Conservation (phyloP, 345 rosid species). For the Erodium maritimum region DNA sequence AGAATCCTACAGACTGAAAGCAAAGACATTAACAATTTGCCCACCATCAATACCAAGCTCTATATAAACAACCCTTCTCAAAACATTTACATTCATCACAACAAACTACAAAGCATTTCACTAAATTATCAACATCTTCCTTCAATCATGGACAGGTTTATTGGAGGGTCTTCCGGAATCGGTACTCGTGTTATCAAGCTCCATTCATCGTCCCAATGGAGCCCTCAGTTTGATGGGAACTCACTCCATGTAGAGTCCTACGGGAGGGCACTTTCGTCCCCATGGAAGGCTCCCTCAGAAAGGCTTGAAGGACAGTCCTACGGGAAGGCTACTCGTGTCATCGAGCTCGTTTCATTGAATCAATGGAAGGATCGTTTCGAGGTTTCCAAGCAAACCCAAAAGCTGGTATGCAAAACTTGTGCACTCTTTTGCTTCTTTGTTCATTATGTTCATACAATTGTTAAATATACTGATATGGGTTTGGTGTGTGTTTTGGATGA, state of each 20-base stretch:
- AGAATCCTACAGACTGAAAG: no score
- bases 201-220: no score
- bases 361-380: conserved; percentile 50
- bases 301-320: not conserved
- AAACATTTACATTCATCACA: not conserved
- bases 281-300: not conserved
- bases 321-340: conserved; percentile 10
- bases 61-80: conserved; percentile 12
- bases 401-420: conserved; percentile 29
- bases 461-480: not conserved
- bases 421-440: no score
- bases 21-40: no score
- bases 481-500: not conserved
- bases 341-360: conserved; percentile 34
- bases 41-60: not conserved
- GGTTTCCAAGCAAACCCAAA: conserved; percentile 40
- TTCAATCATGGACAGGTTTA: not conserved
- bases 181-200: no score
- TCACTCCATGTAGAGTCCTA: not conserved
- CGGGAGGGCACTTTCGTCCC: not conserved
- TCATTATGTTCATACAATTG: not conserved
- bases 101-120: not conserved
- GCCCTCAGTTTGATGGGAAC: no score
- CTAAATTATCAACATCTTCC: no score
- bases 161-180: not conserved